Evolutionary conservation across 2,329 filamentous ascomycete species (phyloP).

Genomic region (Cryphonectria radicalis): DNA sequence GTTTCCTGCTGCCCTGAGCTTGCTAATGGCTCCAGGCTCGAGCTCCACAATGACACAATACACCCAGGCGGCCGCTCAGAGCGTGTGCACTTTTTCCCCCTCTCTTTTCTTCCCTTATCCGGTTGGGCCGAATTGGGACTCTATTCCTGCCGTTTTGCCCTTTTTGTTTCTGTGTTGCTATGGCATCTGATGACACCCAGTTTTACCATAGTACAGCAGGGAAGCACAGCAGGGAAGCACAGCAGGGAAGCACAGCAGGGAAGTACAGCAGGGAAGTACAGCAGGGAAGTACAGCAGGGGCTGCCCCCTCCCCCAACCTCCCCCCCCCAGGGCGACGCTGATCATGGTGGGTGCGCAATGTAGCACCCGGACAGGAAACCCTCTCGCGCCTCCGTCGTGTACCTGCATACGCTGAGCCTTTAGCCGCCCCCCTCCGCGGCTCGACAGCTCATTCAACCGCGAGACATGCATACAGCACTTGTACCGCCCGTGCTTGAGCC

Average conservation of each 20-base stretch:
- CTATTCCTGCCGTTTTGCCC: conserved; percentile 6
- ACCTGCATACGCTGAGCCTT: conserved; percentile 16
- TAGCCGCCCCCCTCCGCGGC: conserved; percentile 27
- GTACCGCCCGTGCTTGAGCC: conserved; percentile 21
- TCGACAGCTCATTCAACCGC: conserved; percentile 9
- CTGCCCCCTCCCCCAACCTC: too few relatives aligned
- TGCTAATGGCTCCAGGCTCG: not conserved
- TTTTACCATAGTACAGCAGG: too few relatives aligned
- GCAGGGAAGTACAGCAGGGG: too few relatives aligned
- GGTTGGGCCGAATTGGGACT: not conserved
- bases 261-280: too few relatives aligned
- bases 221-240: too few relatives aligned
- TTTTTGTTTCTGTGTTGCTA: not conserved
- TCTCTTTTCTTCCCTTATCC: not conserved
- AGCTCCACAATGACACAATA: conserved; percentile 11
- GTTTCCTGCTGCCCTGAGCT: not conserved
- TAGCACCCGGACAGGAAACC: not conserved
- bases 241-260: too few relatives aligned
- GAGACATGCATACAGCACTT: conserved; percentile 7
- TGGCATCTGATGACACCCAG: not conserved
- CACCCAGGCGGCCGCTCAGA: not conserved
- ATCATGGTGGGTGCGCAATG: not conserved
- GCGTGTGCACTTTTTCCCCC: not conserved
- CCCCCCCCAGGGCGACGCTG: too few relatives aligned
- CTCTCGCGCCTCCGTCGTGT: not conserved